Base-by-base conservation (phyloP, 768 basidiomycete species). In the Lactifluus volemus region DNA sequence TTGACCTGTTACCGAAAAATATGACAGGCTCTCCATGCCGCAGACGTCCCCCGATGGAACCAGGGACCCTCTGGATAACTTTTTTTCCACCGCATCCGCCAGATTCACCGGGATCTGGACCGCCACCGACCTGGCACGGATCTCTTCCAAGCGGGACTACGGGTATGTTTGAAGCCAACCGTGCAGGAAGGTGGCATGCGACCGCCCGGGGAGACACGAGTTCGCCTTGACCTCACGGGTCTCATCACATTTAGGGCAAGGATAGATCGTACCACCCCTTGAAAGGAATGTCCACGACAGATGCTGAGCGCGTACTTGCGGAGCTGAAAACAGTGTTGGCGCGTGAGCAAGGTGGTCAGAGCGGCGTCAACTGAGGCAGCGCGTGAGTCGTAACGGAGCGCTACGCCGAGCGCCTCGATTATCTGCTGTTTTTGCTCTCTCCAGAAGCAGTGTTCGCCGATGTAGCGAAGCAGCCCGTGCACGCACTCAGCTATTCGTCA, bases 341-440 rank as follows among this genome's bases (percentile, higher is more conserved):
- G 9, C 59, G 64, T 11, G 55, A 61, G n/a, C 51, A 42, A 4
- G 67, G 62, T 10, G 5, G 36, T 4, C 60, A 49, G 14, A 78
- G 74, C 53, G 73, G 72, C 0, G 58, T 79, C 2, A 77, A 81
- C 63, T 81, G 80, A 79, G 66, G 67, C 30, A 70, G 71, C 3
- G 63, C 73, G 12, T 69, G 72, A 12, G 71, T 74, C 30, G 67
- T 80, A 17, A 68, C 72, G 5, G 72, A 79, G 47, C 75, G 78
- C 7, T 78, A 77, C 54, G 71, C 70, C 6, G 73, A 72, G 17
- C 68, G 80, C n/a, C 68, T 82, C 12, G 76, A 79, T 55, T 59
- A 74, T n/a, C 60, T 77, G 8, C 73, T 67, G 12, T 68, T 76
- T 60, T 67, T 77, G 21, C 70, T 81, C 6, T 62, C 62, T 2